Evolutionary conservation across 345 rosid genomes (phyloP), one percentile per base, ranked within the genome.

Genomic region (Dimocarpus longan): DNA sequence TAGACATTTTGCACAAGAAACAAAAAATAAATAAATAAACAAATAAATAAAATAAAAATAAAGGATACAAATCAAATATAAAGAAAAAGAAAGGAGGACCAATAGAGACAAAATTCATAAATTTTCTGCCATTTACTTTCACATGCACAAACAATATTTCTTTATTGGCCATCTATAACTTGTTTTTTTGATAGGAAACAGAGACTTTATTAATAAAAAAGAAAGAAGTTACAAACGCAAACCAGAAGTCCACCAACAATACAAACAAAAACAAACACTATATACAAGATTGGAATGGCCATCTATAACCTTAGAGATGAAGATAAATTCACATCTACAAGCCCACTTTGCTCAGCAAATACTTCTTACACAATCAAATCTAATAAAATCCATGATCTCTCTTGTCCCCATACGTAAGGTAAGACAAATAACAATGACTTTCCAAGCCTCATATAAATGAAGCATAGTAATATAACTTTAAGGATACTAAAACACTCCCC

Each of bases 401-500:
- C 40, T 22, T 46, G 40, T 12, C 73, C 71, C 42, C 19, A 70
- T 24, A 24, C 12, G 59, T 22, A 26, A 46, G 60, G 42, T 15
- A 44, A 43, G 28, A 24, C 11, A 7, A 5, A 73, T 13, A 48
- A 50, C 39, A 73, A 5, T 59, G 40, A 50, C 54, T 22, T 60
- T 42, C 40, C 22, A 28, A 60, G 40, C 39, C 39, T 5, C 48
- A 42, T 22, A 48, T 71, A 18, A 71, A 28, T 28, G 50, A 40
- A 67, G 10, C 11, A 16, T 40, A 67, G 50, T 67, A 6, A 54
- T 70, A 24, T 8, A 12, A n/a, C 43, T 73, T 59, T 8, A 13
- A 22, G 68, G 54, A 73, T 68, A 60, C 56, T 44, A 59, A 73
- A 59, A 42, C 8, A 18, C 76, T 21, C 16, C 57, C 37, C 32